Evolutionary conservation across 441 rosid genomes (phyloP), one percentile per base, ranked within the genome.

Genomic region (Pelargonium citronellum): DNA sequence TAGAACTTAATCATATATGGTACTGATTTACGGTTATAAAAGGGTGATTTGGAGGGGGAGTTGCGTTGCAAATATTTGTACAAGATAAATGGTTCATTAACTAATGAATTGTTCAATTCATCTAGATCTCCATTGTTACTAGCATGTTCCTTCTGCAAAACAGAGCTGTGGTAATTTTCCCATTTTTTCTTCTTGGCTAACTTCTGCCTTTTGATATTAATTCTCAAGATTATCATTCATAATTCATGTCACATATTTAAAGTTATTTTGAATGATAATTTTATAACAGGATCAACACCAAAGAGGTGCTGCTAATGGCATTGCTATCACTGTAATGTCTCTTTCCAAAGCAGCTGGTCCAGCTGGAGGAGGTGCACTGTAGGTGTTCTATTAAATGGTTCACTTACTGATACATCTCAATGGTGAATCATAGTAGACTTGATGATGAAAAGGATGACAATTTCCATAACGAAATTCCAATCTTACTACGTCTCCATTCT

Each of bases 81-180:
- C 0, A 34, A 27, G 12, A 13, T 30, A 19, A 10, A 20, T 17
- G 3, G 60, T 55, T 73, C 58, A 57, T 15, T 17, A n/a, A 13
- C 51, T 20, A 13, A 39, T 12, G 61, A 55, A 6, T 55, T 11
- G 19, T 68, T 47, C 46, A 46, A 60, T 19, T 17, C 37, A 13
- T 5, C 8, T 20, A 75, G 79, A 30, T 72, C 27, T 71, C 75
- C 65, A 75, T 75, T 41, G 30, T 75, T 68, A 75, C 79, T 3
- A 16, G 79, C 69, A 27, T 44, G 24, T 75, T 75, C 75, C 41
- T 75, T 46, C 68, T 75, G 65, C 79, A 75, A 71, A 75, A 75
- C 72, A 68, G 64, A 41, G 67, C 72, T 11, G 79, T 75, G 71
- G 79, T 75, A 67, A 75, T 55, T 66, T 65, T 46, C 60, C 12